Percentiles rank a stretch among this genome's conserved stretches.
phyloP scores from a whole-genome alignment of 2,329 filamentous ascomycete species.

The Penicillium palitans region DNA sequence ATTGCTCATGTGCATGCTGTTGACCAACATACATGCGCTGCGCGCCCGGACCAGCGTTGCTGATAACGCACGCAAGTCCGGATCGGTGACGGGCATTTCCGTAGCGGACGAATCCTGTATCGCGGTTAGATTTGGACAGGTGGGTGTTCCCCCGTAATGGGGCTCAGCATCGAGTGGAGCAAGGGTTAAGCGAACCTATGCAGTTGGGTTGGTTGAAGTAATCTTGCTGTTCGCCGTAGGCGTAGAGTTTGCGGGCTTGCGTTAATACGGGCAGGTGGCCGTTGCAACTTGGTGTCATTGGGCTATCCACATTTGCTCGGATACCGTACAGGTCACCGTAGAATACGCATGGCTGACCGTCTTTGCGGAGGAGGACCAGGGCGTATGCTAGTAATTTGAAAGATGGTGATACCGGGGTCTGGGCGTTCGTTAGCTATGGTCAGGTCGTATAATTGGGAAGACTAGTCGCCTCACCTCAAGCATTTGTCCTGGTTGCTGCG shows the following conservation, averaged over 20 bases:
- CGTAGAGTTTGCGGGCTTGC: constrained; percentile 64
- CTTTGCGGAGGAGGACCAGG: constrained; percentile 65
- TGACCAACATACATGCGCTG: constrained; percentile 64
- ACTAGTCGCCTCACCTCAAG: constrained; percentile 48
- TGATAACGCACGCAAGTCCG: constrained; percentile 59
- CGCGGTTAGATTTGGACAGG: background rate
- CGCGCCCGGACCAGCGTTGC: constrained; percentile 49
- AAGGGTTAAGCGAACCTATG: constrained; percentile 49
- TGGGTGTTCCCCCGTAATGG: background rate
- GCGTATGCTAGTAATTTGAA: constrained; percentile 73
- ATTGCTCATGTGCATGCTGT: constrained; percentile 58
- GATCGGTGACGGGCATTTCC: constrained; percentile 53
- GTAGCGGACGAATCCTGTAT: constrained; percentile 50
- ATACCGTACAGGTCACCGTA: constrained; percentile 70
- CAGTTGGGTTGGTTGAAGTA: constrained; percentile 64
- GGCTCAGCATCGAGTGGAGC: background rate
- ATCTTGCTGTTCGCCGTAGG: constrained; percentile 65
- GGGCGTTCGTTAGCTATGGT: background rate
- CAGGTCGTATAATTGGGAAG: too few species aligned
- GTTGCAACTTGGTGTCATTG: constrained; percentile 55
- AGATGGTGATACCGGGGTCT: constrained; percentile 62
- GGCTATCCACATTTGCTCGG: constrained; percentile 48
- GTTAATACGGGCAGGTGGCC: constrained; percentile 60
- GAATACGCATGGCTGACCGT: constrained; percentile 67
- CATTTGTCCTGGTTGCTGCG: constrained; percentile 62